These are phyloP conservation scores for Byssoonygena ceratinophila DNA, from an alignment of 2,329 filamentous ascomycete genomes.

Conservation along the genomic window DNA sequence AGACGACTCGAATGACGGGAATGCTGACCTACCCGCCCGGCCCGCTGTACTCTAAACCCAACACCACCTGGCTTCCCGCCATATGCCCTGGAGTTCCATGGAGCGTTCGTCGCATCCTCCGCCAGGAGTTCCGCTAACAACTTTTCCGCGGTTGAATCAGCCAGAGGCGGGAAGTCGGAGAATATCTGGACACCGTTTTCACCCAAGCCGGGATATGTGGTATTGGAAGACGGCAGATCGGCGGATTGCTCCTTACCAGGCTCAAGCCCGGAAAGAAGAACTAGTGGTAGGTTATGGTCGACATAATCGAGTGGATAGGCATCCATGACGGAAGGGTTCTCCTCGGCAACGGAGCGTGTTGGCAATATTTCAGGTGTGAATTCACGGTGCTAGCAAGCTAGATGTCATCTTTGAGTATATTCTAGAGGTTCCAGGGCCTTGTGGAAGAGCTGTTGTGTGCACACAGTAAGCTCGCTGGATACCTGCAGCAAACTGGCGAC, in stretches of 20 bases:
- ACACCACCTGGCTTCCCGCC: slow-evolving; percentile 40
- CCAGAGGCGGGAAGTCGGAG: slow-evolving; percentile 60
- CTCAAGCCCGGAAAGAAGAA: slow-evolving; percentile 69
- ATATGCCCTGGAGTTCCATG: slow-evolving; percentile 55
- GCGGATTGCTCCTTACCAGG: slow-evolving; percentile 14
- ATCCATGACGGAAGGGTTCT: slow-evolving; percentile 33
- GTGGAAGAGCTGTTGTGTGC: too few relatives aligned
- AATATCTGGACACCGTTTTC: slow-evolving; percentile 53
- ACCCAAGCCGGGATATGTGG: slow-evolving; percentile 34
- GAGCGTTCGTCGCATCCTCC: slow-evolving; percentile 52
- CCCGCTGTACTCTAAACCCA: slow-evolving; percentile 58
- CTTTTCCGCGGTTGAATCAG: slow-evolving; percentile 53
- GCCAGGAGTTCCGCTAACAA: slow-evolving; percentile 57
- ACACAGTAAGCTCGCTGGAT: too few relatives aligned
- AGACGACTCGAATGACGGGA: too few relatives aligned
- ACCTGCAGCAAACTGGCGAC: too few relatives aligned
- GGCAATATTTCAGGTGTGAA: background rate
- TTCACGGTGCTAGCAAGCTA: background rate
- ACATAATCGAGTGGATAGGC: slow-evolving; percentile 55
- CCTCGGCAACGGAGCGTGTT: background rate
- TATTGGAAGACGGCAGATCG: slow-evolving; percentile 13
- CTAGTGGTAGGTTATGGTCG: slow-evolving; percentile 73
- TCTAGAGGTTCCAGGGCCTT: background rate
- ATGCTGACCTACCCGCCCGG: slow-evolving; percentile 65
- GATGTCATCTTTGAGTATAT: slow-evolving; percentile 21